A percentile compares a stretch with the other conserved stretches of the same genome.
Evolutionary conservation across 2,329 filamentous ascomycete species (phyloP).

Genomic region (Fusarium xylarioides): DNA sequence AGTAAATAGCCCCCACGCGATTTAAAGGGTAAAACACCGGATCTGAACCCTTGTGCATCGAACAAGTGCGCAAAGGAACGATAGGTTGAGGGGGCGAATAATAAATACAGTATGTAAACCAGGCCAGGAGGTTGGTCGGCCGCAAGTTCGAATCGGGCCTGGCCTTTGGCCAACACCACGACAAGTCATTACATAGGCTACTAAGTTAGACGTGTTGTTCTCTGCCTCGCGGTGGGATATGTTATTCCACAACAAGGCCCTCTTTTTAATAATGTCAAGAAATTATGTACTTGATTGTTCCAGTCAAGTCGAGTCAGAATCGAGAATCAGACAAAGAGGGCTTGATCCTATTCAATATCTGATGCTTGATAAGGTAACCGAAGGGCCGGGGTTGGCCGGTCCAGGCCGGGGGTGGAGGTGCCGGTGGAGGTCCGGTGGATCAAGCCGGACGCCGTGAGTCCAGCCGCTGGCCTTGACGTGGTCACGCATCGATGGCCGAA

Average conservation of each 20-base stretch:
- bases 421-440: constrained; percentile 36
- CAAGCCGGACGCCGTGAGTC: constrained; percentile 34
- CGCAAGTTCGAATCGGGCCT: constrained; percentile 7
- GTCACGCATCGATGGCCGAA: constrained; percentile 38
- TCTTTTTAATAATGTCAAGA: neutral
- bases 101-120: neutral
- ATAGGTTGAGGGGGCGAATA: neutral
- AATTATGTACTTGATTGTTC: neutral
- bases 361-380: constrained; percentile 18
- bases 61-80: neutral
- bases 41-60: neutral
- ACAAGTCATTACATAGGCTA: neutral
- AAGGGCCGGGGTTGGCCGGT: constrained; percentile 26
- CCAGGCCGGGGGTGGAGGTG: constrained; percentile 31
- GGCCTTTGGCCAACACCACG: neutral
- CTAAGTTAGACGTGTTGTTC: neutral
- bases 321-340: neutral
- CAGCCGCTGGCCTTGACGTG: constrained; percentile 41
- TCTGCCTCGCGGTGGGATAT: neutral
- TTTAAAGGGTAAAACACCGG: neutral
- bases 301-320: neutral
- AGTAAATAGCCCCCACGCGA: constrained; percentile 3
- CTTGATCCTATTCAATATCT: constrained; percentile 18
- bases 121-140: constrained; percentile 4
- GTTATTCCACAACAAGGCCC: constrained; percentile 4